phyloP scores from a whole-genome alignment of 2,329 filamentous ascomycete genomes.

The Sporothrix curviconia region DNA sequence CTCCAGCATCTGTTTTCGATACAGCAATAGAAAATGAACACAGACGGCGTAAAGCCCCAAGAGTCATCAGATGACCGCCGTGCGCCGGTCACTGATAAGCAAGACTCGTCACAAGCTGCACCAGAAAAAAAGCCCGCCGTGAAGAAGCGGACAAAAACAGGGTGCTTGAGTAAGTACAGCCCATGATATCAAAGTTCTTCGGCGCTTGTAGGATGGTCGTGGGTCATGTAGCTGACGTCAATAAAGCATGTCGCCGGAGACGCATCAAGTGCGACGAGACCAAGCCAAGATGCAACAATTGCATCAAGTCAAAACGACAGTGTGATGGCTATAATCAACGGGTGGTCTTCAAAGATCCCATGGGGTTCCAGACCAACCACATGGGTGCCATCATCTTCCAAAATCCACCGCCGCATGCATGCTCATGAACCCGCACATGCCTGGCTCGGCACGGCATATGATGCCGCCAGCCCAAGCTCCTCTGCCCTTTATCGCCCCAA shows the following conservation, averaged over 20 bases:
- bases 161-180: slow-evolving; percentile 68
- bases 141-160: slow-evolving; percentile 80
- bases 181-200: slow-evolving; percentile 2
- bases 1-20: no score
- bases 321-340: slow-evolving; percentile 81
- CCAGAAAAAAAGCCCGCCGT: slow-evolving; percentile 41
- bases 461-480: slow-evolving; percentile 33
- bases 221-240: slow-evolving; percentile 15
- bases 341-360: slow-evolving; percentile 70
- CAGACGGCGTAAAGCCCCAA: not conserved
- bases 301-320: slow-evolving; percentile 74
- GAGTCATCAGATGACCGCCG: not conserved
- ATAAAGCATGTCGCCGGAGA: slow-evolving; percentile 76
- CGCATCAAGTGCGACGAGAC: slow-evolving; percentile 97
- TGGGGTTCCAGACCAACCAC: slow-evolving; percentile 49
- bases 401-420: slow-evolving; percentile 37
- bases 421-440: slow-evolving; percentile 38
- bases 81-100: not conserved
- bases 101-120: not conserved
- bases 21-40: not conserved
- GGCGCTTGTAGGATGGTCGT: no score
- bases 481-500: slow-evolving; percentile 46
- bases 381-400: slow-evolving; percentile 39
- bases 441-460: slow-evolving; percentile 30
- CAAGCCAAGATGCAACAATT: slow-evolving; percentile 73